A percentile compares a stretch with the other conserved stretches of the same genome.
These are phyloP conservation scores for Talaromyces borbonicus DNA, from an alignment of 495 filamentous ascomycete species.

Conservation along the genomic window DNA sequence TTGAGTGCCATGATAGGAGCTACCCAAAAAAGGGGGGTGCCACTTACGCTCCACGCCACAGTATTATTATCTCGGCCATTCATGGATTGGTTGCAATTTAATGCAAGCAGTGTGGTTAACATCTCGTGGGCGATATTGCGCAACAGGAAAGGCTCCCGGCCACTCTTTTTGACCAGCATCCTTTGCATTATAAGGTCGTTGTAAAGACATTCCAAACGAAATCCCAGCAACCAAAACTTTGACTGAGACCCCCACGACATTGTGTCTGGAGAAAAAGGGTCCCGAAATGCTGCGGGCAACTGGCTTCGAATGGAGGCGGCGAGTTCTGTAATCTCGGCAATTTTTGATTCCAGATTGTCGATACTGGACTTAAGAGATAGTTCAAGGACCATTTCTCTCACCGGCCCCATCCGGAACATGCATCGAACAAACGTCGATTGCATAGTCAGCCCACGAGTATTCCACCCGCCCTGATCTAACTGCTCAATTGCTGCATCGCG, in stretches of 20 bases:
- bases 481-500: constrained; percentile 23
- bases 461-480: constrained; percentile 42
- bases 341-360: constrained; percentile 14
- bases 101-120: constrained; percentile 23
- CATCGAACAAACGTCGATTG: constrained; percentile 28
- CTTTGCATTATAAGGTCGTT: constrained; percentile 42
- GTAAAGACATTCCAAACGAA: constrained; percentile 26
- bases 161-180: constrained; percentile 32
- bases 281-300: constrained; percentile 7
- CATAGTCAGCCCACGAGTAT: constrained; percentile 23
- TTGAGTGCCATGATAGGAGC: not conserved
- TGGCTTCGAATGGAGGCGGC: constrained; percentile 4
- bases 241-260: constrained; percentile 11
- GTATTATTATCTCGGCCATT: constrained; percentile 12
- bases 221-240: constrained; percentile 10
- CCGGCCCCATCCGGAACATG: constrained; percentile 28
- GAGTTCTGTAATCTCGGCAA: constrained; percentile 2
- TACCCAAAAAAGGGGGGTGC: not conserved
- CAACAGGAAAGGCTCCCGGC: constrained; percentile 26
- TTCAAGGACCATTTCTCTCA: constrained; percentile 46
- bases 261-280: constrained; percentile 10
- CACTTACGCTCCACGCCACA: constrained; percentile 10
- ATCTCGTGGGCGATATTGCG: constrained; percentile 34
- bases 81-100: constrained; percentile 27
- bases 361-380: constrained; percentile 34